Base-by-base conservation (phyloP, 805 yeast species). In the Candida cerambycidarum region DNA sequence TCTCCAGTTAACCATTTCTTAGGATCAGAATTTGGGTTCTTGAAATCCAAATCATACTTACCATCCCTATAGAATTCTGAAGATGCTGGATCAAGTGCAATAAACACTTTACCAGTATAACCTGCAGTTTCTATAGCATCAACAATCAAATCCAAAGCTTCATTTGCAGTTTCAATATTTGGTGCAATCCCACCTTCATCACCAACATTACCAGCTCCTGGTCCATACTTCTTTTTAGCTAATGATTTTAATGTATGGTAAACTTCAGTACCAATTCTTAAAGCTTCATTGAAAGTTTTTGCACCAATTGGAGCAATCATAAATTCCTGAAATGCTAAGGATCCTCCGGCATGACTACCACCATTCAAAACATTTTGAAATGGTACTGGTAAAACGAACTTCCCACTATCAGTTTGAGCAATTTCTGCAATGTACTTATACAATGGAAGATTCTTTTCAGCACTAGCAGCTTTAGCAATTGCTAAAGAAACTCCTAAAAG, bases 181-280 rank as follows among this genome's bases (percentile, higher is more conserved):
- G 99, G 99, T 63, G 99, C 99, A 79, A 92, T 97, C 83, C 99
- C 99, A 85, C 99, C 99, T 82, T 92, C 99, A 75, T 92, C 99
- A 83, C 99, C 99, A 69, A 92, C 99, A 79, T 92, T 92, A 77
- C 97, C 98, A 63, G 99, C 99, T 52, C 95, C 83, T 67, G 88
- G 85, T 69, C 99, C 99, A 84, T 92, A 93, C 71, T 76, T 79
- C 83, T 88, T 84, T 83, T 88, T 87, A 72, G 98, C 85, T 63
- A 86, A 76, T 55, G 90, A 73, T 81, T 93, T 93, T 73, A 92
- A 83, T 76, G 80, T 78, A 83, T 92, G 98, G 93, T 92, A 92
- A 59, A 90, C 97, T 80, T 92, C 99, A 51, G 96, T 71, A 71
- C 98, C 98, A 56, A 88, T 86, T 80, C 97, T 88, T 72, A 93